Conservation (phyloP, 148 eudicot genomes). For the Camellia granthamiana region DNA sequence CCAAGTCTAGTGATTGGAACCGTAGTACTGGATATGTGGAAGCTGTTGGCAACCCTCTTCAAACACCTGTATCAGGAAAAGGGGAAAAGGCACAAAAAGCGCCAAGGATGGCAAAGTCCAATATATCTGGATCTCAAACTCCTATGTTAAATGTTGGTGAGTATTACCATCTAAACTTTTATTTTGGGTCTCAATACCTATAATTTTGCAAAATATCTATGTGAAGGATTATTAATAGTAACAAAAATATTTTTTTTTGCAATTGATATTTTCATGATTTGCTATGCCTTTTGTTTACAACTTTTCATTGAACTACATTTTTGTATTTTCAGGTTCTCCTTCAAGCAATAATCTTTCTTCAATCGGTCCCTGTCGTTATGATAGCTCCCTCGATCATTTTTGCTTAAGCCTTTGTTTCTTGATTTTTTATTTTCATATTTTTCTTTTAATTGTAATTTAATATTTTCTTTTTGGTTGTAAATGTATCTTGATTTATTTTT, state of each 20-base stretch:
- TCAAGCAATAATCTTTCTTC: constrained; percentile 70
- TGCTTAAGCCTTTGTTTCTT: background rate
- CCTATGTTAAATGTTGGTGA: constrained; percentile 64
- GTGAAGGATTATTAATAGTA: background rate
- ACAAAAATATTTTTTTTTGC: background rate
- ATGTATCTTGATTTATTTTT: constrained; percentile 4
- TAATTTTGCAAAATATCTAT: background rate
- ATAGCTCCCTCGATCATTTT: constrained; percentile 83
- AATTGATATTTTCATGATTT: background rate
- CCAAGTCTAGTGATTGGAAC: constrained; percentile 41
- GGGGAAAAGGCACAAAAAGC: constrained; percentile 56
- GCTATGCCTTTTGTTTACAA: background rate
- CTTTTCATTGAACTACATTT: background rate
- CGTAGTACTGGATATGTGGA: constrained; percentile 43
- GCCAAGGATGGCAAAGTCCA: constrained; percentile 54
- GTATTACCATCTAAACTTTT: constrained; percentile 1
- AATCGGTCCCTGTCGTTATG: constrained; percentile 87
- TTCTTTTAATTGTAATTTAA: background rate
- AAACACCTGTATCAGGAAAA: constrained; percentile 73
- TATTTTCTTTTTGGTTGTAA: background rate
- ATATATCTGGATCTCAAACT: constrained; percentile 53
- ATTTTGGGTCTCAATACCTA: background rate
- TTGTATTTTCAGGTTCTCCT: constrained; percentile 78
- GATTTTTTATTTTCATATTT: background rate
- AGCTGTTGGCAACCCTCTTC: constrained; percentile 50